Evolutionary conservation across 768 basidiomycete genomes (phyloP).

Genomic region (Clavulina sp.): DNA sequence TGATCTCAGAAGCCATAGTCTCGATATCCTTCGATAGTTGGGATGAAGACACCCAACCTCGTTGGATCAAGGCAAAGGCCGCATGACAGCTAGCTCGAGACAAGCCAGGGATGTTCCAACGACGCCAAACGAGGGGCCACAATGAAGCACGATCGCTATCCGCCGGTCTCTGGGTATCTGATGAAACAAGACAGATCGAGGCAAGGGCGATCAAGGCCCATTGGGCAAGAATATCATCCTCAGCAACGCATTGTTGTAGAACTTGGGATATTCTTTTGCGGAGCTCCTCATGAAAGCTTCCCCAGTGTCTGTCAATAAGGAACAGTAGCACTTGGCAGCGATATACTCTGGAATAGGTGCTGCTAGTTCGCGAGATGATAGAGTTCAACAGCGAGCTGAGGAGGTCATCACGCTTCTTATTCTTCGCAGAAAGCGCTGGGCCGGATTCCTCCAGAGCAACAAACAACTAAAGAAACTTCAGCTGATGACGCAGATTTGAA

Average conservation of each 20-base stretch:
- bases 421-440: constrained; percentile 24
- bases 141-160: constrained; percentile 51
- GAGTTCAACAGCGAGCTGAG: constrained; percentile 14
- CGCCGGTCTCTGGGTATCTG: constrained; percentile 19
- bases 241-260: constrained; percentile 42
- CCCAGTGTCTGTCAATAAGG: constrained; percentile 67
- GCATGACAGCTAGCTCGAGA: constrained; percentile 69
- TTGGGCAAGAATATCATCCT: constrained; percentile 48
- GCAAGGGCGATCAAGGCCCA: constrained; percentile 77
- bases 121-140: constrained; percentile 70
- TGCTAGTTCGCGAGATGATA: background rate
- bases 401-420: constrained; percentile 24
- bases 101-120: constrained; percentile 44
- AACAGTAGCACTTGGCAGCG: constrained; percentile 69
- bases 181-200: constrained; percentile 33
- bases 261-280: constrained; percentile 37
- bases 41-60: constrained; percentile 28
- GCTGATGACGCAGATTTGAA: background rate
- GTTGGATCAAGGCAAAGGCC: constrained; percentile 35
- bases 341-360: constrained; percentile 16
- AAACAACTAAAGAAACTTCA: background rate
- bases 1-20: constrained; percentile 59
- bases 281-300: constrained; percentile 35
- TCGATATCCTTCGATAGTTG: constrained; percentile 59
- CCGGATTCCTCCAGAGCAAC: constrained; percentile 9